Base-by-base conservation (phyloP, 1,139 yeast genomes). In the Yamadazyma aaseri region DNA sequence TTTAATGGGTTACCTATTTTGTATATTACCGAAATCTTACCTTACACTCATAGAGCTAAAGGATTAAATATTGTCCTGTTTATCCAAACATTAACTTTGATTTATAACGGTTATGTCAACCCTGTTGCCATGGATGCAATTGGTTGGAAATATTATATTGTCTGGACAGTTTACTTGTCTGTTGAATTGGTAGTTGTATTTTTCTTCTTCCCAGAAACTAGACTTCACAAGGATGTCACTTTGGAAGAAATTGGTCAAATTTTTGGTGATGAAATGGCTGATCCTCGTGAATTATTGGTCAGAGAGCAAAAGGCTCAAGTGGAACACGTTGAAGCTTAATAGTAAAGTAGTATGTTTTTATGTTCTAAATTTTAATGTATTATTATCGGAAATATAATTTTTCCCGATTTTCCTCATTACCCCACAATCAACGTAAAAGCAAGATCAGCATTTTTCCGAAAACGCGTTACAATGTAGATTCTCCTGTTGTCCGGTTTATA, bases 101-200 rank as follows among this genome's bases (percentile, higher is more conserved):
- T 55, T 34, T 56, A 46, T 40, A 58, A 58, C 37, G 58, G 76
- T 26, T 77, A 70, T 49, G 79, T 76, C 34, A 76, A 76, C 47
- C 76, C 82, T 5, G 65, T 78, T 48, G 84, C 81, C 21, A 70
- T 78, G 76, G 77, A 68, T 39, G 71, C 72, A 23, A 71, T 78
- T 43, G 65, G 63, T 26, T 77, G 81, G 81, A 76, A 73, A 49
- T 78, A 76, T 58, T 79, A 78, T 52, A 74, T 77, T 44, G 79
- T 78, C 7, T 76, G 55, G 55, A 58, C 72, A 44, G 61, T 69
- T 52, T 47, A 62, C 24, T 46, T 69, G 29, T 62, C 56, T 1
- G 65, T 63, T 29, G 73, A 69, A 42, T 44, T 65, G 14, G 37
- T 50, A 10, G 53, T 66, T 22, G 70, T 66, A 24, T 63, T 52